These are phyloP conservation scores for Kodamaea derodonti DNA, from an alignment of 1,139 yeast genomes.

Conservation along the genomic window DNA sequence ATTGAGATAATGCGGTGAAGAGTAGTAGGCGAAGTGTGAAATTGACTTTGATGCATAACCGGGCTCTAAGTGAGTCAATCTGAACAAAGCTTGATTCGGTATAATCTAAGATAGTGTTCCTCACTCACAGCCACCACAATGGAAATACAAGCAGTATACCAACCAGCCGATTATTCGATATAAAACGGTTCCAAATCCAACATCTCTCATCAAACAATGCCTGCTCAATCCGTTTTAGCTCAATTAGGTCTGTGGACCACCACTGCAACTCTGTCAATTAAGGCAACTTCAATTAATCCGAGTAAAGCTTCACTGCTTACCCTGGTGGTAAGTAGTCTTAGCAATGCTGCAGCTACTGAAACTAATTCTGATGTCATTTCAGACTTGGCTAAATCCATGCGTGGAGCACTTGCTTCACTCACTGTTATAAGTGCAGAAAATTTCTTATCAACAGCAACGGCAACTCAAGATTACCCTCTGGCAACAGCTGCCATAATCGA, in stretches of 20 bases:
- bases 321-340: conserved; percentile 8
- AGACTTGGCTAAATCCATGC: conserved; percentile 20
- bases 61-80: no score
- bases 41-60: no score
- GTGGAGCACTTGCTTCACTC: conserved; percentile 40
- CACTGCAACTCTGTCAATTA: conserved; percentile 10
- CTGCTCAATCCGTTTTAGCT: not conserved
- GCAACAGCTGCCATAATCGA: conserved; percentile 21
- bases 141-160: not conserved
- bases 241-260: conserved; percentile 8
- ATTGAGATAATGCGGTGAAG: not conserved
- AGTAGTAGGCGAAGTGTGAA: no score
- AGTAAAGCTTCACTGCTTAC: conserved; percentile 3
- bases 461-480: conserved; percentile 12
- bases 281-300: conserved; percentile 15
- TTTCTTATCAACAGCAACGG: conserved; percentile 37
- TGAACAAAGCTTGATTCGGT: no score
- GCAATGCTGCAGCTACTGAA: conserved; percentile 9
- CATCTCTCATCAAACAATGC: not conserved
- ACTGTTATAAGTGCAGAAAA: conserved; percentile 30
- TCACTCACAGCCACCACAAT: not conserved
- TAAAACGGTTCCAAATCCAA: not conserved
- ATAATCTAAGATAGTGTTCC: no score
- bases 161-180: not conserved
- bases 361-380: conserved; percentile 9